phyloP scores from a whole-genome alignment of 768 basidiomycete species.

The Guyanaporus albipodus region DNA sequence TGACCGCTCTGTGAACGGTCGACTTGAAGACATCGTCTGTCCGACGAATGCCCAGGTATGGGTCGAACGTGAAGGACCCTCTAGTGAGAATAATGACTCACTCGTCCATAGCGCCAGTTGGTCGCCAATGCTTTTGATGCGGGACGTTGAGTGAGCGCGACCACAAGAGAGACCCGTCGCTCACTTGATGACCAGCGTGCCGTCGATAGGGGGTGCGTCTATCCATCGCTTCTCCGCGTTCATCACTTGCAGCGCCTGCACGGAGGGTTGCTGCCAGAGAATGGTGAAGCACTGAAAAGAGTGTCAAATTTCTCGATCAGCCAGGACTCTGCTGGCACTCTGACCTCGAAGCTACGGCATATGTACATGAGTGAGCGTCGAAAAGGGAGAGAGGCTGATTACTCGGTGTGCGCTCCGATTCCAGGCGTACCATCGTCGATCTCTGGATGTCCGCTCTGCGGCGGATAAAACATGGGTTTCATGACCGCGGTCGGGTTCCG shows the following conservation, averaged over 20 bases:
- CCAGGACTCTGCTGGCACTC: background rate
- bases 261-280: conserved; percentile 71
- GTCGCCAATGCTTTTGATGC: conserved; percentile 84
- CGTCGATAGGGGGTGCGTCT: conserved; percentile 69
- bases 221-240: conserved; percentile 81
- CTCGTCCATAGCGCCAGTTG: conserved; percentile 90
- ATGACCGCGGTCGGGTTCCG: conserved; percentile 62
- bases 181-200: conserved; percentile 85
- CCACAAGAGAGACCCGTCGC: conserved; percentile 10
- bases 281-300: conserved; percentile 85
- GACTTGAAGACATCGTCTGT: conserved; percentile 88
- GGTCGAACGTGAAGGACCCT: background rate
- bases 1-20: conserved; percentile 83
- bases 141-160: no score
- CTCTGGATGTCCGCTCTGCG: conserved; percentile 48
- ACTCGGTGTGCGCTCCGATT: conserved; percentile 82
- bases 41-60: no score
- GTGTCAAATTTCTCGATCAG: background rate
- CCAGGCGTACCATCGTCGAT: conserved; percentile 67
- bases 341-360: conserved; percentile 40
- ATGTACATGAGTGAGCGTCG: background rate
- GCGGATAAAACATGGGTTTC: conserved; percentile 72
- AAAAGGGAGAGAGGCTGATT: background rate
- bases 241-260: conserved; percentile 77
- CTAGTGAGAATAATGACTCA: conserved; percentile 30